Evolutionary conservation across 148 eudicot species (phyloP).

Genomic region (Silene conica): DNA sequence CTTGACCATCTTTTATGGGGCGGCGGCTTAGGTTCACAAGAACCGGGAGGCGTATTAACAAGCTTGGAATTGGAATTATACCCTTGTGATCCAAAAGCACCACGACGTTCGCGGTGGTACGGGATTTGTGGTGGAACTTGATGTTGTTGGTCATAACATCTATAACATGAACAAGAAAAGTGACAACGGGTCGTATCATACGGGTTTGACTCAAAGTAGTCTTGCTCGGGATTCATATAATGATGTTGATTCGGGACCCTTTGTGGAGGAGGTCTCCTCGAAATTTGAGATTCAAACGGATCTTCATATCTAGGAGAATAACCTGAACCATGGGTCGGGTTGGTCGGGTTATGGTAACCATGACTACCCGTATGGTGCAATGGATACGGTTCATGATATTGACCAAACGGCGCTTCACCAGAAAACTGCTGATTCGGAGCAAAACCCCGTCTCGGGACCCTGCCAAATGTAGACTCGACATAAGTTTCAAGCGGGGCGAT

Average conservation of each 20-base stretch:
- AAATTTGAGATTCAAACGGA: conserved; percentile 47
- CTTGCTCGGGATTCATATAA: conserved; percentile 41
- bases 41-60: conserved; percentile 24
- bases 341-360: conserved; percentile 35
- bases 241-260: conserved; percentile 35
- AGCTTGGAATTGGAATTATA: conserved; percentile 32
- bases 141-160: conserved; percentile 49
- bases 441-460: conserved; percentile 33
- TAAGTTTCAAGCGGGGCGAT: conserved; percentile 33
- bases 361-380: conserved; percentile 18
- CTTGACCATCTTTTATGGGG: conserved; percentile 45
- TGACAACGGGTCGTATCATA: conserved; percentile 40
- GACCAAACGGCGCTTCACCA: conserved; percentile 31
- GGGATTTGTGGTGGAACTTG: conserved; percentile 35
- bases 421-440: conserved; percentile 31
- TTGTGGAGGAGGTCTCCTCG: conserved; percentile 42
- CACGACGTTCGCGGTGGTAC: conserved; percentile 32
- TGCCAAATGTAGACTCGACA: conserved; percentile 33
- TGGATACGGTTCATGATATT: conserved; percentile 42
- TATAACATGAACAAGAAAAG: conserved; percentile 60
- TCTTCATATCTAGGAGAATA: conserved; percentile 41
- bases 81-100: conserved; percentile 34
- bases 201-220: conserved; percentile 42
- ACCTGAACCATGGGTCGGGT: conserved; percentile 29
- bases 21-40: conserved; percentile 35